Evolutionary conservation across 2,329 filamentous ascomycete species (phyloP).

Genomic region (Trichoderma cornu-damae): DNA sequence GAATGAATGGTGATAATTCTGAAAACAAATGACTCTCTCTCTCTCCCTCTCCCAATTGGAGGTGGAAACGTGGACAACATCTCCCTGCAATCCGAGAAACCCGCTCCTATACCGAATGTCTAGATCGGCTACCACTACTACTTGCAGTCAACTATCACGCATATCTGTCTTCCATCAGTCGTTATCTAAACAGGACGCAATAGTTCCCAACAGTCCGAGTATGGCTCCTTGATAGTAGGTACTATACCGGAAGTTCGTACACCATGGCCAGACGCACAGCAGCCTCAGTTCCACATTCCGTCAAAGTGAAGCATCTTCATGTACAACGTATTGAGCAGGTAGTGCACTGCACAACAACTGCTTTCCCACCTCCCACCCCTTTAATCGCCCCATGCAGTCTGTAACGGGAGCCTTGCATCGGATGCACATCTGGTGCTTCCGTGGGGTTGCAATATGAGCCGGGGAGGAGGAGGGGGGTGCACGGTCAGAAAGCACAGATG

Average conservation of each 20-base stretch:
- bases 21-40: not conserved
- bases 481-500: not conserved
- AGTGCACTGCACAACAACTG: not conserved
- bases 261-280: not conserved
- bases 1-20: not conserved
- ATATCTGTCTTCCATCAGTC: not conserved
- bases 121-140: not conserved
- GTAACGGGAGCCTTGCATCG: constrained; percentile 11
- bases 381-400: not conserved
- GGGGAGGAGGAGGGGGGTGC: not conserved
- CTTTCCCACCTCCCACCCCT: not conserved
- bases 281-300: not conserved
- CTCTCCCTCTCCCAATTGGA: not conserved
- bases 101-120: not conserved
- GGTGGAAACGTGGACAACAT: not conserved
- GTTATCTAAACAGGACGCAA: not conserved
- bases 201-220: not conserved
- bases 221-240: not conserved
- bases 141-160: constrained; percentile 2
- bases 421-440: constrained; percentile 10
- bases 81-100: not conserved
- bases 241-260: not conserved
- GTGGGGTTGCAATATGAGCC: constrained; percentile 1
- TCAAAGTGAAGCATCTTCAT: not conserved
- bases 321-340: not conserved